Conservation (phyloP, 768 basidiomycete species). For the Hygrocybe coccinea region DNA sequence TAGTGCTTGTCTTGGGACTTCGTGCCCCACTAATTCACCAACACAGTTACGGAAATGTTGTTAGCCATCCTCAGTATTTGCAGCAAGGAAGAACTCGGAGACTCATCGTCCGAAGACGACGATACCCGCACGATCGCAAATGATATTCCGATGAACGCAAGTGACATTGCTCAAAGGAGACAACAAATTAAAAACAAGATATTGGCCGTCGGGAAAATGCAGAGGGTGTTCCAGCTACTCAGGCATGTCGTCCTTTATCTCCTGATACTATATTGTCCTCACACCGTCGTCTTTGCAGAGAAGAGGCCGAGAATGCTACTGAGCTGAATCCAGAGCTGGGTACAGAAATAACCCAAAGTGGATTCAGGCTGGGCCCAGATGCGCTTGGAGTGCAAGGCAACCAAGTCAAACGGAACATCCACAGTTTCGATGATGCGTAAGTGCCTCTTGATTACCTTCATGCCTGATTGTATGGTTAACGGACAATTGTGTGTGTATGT, state of each 20-base stretch:
- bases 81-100: conserved; percentile 82
- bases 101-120: conserved; percentile 36
- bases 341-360: conserved; percentile 23
- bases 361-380: conserved; percentile 40
- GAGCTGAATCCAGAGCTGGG: conserved; percentile 44
- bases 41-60: conserved; percentile 91
- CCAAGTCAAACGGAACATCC: conserved; percentile 57
- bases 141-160: conserved; percentile 23
- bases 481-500: neutral
- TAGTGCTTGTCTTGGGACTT: conserved; percentile 16
- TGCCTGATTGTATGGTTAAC: neutral
- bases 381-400: conserved; percentile 59
- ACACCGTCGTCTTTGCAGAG: conserved; percentile 36
- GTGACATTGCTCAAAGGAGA: conserved; percentile 46
- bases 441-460: conserved; percentile 27
- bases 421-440: conserved; percentile 72
- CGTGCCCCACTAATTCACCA: conserved; percentile 15
- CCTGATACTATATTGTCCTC: conserved; percentile 1
- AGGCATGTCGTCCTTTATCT: conserved; percentile 38
- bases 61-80: conserved; percentile 92
- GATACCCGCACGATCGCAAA: conserved; percentile 26
- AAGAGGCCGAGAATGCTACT: conserved; percentile 74
- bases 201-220: conserved; percentile 86
- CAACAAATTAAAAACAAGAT: conserved; percentile 93
- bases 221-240: conserved; percentile 81